These are phyloP conservation scores for Epicoccum sorghinum DNA, from an alignment of 2,329 filamentous ascomycete species.

Conservation along the genomic window DNA sequence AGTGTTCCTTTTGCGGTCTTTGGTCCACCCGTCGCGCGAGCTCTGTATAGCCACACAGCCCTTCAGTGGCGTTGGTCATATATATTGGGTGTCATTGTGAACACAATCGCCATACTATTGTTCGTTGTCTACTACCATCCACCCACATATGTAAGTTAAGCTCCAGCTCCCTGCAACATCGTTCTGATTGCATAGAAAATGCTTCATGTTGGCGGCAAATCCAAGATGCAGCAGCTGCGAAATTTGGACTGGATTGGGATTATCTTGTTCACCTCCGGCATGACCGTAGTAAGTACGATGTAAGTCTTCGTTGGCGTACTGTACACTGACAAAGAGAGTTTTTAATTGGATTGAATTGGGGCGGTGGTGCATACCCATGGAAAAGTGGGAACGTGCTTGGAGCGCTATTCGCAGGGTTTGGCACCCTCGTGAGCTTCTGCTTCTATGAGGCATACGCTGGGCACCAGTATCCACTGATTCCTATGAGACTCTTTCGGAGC, in stretches of 20 bases:
- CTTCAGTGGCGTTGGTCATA: not conserved
- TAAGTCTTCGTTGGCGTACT: too few species aligned
- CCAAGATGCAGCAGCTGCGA: not conserved
- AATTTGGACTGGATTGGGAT: not conserved
- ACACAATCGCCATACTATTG: not conserved
- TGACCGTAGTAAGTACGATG: not conserved
- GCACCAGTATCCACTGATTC: not conserved
- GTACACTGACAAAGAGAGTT: not conserved
- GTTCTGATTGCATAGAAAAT: not conserved
- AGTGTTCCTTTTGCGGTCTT: not conserved
- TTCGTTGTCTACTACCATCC: not conserved
- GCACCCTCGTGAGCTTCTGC: not conserved
- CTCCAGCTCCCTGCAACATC: not conserved
- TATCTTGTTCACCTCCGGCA: not conserved
- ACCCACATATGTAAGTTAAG: not conserved
- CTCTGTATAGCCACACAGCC: not conserved
- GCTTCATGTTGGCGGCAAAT: not conserved
- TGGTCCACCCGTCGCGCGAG: not conserved
- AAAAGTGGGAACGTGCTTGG: not conserved
- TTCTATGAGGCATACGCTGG: not conserved
- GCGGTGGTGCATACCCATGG: not conserved
- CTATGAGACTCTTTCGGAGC: not conserved
- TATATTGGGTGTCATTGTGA: not conserved
- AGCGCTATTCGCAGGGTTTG: not conserved
- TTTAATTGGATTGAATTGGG: not conserved